Evolutionary conservation across 1,284 basidiomycete species (phyloP), one percentile per base, ranked within the genome.

Genomic region (Stygiomarasmius scandens): DNA sequence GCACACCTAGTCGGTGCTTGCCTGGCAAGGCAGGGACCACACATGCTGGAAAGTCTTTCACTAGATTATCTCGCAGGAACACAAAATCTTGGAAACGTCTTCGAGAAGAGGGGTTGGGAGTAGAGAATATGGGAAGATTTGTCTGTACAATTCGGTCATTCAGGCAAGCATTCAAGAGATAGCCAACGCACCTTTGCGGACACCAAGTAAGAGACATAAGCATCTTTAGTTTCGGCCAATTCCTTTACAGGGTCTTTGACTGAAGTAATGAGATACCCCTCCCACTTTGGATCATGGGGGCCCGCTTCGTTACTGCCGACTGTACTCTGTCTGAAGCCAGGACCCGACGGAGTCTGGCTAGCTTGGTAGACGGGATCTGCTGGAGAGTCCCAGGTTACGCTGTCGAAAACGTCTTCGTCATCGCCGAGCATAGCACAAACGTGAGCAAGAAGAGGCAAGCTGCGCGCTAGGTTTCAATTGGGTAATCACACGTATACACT

Each of bases 81-180:
- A 93, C 91, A 74, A 99, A 99, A 75, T 99, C 97, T 68, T 96
- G 93, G 76, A 97, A 99, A 24, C 96, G 85, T 60, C 96, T 83
- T 54, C 96, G 85, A 14, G 91, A 79, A 5, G 88, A 86, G 2
- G 91, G 89, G 59, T 78, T 89, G 3, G 79, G 77, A 45, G 86
- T 83, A 24, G 89, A 85, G 80, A 92, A 98, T 76, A 87, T 92
- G 24, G 84, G 82, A 20, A 90, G 81, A 66, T 88, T 92, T 25
- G 92, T 95, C 92, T 95, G 16, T 41, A 68, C 36, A 23, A 51
- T 47, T n/a, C 34, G 55, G 12, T 36, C 59, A 54, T 60, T 44
- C 54, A 24, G 48, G 36, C 25, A 25, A 58, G 63, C n/a, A 58
- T 53, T n/a, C n/a, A n/a, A n/a, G n/a, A n/a, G n/a, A n/a, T n/a